phyloP scores from a whole-genome alignment of 345 rosid genomes.

The Angophora floribunda region DNA sequence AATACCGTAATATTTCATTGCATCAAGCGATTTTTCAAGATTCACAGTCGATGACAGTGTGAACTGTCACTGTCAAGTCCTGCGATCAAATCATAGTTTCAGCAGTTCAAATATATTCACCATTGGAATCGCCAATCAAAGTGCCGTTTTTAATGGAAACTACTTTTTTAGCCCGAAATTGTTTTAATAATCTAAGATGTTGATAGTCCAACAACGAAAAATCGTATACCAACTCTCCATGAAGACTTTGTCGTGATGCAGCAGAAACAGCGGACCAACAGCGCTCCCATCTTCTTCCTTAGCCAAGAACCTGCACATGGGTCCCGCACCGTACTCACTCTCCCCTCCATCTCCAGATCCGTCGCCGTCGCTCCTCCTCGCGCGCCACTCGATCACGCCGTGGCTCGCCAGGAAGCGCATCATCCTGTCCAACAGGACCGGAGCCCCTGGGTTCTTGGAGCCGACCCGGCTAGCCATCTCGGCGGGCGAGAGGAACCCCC shows the following conservation, averaged over 20 bases:
- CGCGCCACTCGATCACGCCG: constrained; percentile 12
- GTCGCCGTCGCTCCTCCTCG: background rate
- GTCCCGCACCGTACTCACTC: constrained; percentile 22
- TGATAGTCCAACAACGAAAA: background rate
- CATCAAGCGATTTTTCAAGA: background rate
- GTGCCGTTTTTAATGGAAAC: background rate
- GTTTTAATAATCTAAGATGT: background rate
- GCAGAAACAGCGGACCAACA: constrained; percentile 22
- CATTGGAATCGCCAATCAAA: background rate
- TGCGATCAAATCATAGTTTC: background rate
- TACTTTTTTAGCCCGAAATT: background rate
- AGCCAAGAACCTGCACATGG: constrained; percentile 33
- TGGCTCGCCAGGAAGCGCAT: constrained; percentile 38
- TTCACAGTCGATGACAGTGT: background rate
- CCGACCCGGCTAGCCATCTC: constrained; percentile 29
- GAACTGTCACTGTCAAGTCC: background rate
- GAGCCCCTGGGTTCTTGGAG: constrained; percentile 27
- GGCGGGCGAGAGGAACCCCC: constrained; percentile 19
- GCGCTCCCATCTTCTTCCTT: constrained; percentile 22
- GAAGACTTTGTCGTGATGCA: constrained; percentile 28
- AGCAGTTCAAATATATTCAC: background rate
- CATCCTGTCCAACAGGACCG: constrained; percentile 33
- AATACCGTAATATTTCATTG: background rate
- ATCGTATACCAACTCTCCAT: constrained; percentile 24
- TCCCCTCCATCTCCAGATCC: background rate